Evolutionary conservation across 129 eudicot genomes (phyloP).

Genomic region (Chrysanthemum lavandulifolium): DNA sequence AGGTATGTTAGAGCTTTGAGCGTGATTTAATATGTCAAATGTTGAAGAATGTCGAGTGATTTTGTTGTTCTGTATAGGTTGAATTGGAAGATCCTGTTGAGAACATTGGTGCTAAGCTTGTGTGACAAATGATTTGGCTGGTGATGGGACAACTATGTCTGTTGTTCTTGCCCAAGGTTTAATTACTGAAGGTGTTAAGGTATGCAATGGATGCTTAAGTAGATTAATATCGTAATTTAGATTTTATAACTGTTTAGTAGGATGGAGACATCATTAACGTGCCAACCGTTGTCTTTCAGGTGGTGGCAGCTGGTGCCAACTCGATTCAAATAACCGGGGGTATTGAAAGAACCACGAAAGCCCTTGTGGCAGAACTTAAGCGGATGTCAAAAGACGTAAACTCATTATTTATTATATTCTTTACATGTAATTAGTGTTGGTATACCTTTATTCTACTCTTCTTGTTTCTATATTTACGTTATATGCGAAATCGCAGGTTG

Average conservation of each 20-base stretch:
- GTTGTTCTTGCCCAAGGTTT: conserved; percentile 15
- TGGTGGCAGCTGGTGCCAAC: conserved; percentile 72
- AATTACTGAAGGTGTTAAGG: conserved; percentile 22
- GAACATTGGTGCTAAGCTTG: conserved; percentile 51
- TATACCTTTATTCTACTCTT: not conserved
- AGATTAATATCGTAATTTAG: not conserved
- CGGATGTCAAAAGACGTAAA: conserved; percentile 59
- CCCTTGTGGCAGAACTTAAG: conserved; percentile 50
- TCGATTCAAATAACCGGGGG: conserved; percentile 58
- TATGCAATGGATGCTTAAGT: not conserved
- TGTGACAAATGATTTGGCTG: conserved; percentile 20
- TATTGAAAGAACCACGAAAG: conserved; percentile 53
- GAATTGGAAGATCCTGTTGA: conserved; percentile 58
- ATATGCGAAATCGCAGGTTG: conserved; percentile 33
- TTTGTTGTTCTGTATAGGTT: conserved; percentile 21
- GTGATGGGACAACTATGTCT: conserved; percentile 16
- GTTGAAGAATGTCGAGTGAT: not conserved
- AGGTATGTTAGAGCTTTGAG: not conserved
- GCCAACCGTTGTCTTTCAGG: conserved; percentile 22
- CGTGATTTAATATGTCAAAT: not conserved
- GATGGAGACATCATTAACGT: not conserved
- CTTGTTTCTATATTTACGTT: not conserved
- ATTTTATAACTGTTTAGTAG: conserved; percentile 37
- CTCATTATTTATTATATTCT: no score
- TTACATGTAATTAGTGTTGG: no score